A percentile compares a stretch with the other conserved stretches of the same genome.
phyloP scores from a whole-genome alignment of 2,329 filamentous ascomycete genomes.

The Talaromyces sp. region DNA sequence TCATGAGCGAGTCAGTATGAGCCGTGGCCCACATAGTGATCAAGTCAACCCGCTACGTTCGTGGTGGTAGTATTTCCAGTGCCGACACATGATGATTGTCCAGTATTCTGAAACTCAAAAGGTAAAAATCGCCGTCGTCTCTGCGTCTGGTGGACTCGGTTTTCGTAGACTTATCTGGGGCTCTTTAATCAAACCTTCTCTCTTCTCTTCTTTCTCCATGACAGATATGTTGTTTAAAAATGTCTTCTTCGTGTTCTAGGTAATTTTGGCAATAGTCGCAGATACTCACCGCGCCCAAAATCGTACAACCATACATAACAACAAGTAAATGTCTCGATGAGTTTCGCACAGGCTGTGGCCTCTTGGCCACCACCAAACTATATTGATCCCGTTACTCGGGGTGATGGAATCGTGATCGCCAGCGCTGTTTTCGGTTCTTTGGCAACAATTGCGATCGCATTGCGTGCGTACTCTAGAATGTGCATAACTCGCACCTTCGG shows the following conservation, averaged over 20 bases:
- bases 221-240: background rate
- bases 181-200: background rate
- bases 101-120: background rate
- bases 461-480: slow-evolving; percentile 48
- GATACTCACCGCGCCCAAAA: background rate
- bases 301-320: background rate
- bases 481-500: slow-evolving; percentile 46
- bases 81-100: background rate
- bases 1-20: background rate
- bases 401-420: slow-evolving; percentile 43
- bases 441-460: slow-evolving; percentile 39
- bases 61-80: background rate
- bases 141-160: background rate
- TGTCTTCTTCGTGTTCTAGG: background rate
- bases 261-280: background rate
- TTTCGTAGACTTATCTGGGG: background rate
- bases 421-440: slow-evolving; percentile 39
- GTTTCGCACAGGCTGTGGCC: slow-evolving; percentile 8
- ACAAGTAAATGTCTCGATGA: slow-evolving; percentile 1
- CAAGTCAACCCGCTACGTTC: too few relatives aligned
- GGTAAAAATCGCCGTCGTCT: background rate
- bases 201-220: background rate
- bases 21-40: background rate
- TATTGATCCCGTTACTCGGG: slow-evolving; percentile 44
- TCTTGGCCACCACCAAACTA: slow-evolving; percentile 49